A percentile compares a stretch with the other conserved stretches of the same genome.
Conservation (phyloP, 2,329 filamentous ascomycete species). For the Colletotrichum higginsianum region DNA sequence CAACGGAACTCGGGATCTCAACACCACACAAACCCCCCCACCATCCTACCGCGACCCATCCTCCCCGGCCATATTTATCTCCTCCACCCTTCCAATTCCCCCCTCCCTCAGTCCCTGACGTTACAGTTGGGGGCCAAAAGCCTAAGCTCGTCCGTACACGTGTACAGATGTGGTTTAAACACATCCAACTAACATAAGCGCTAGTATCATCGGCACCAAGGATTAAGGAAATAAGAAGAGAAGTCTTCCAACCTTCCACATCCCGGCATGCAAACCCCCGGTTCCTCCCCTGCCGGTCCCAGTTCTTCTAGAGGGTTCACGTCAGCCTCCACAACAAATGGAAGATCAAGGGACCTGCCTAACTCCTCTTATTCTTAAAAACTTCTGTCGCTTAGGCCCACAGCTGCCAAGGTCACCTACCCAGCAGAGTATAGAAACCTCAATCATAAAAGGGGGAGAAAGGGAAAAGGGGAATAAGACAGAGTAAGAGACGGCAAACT, state of each 20-base stretch:
- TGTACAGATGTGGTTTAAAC: conserved; percentile 1
- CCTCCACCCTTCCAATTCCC: neutral
- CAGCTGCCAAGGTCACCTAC: neutral
- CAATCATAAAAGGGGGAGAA: no score
- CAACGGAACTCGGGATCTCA: conserved; percentile 10
- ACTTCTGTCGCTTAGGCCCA: neutral
- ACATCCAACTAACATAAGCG: conserved; percentile 10
- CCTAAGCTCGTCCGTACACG: neutral
- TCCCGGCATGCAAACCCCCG: neutral
- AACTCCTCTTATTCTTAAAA: neutral
- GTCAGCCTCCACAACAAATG: neutral
- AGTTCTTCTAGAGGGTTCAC: neutral
- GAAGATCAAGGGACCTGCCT: neutral
- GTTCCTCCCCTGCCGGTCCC: neutral
- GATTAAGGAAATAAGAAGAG: conserved; percentile 12
- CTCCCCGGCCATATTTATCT: no score
- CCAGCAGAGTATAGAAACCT: no score
- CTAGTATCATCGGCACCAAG: conserved; percentile 28
- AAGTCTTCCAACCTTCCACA: neutral
- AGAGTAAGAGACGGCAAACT: no score
- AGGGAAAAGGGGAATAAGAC: no score
- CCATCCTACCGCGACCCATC: neutral
- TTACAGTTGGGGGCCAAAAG: conserved; percentile 24
- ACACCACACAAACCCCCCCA: neutral
- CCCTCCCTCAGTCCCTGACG: neutral